phyloP scores from a whole-genome alignment of 257 asterid genomes.

The Anisodus tanguticus region DNA sequence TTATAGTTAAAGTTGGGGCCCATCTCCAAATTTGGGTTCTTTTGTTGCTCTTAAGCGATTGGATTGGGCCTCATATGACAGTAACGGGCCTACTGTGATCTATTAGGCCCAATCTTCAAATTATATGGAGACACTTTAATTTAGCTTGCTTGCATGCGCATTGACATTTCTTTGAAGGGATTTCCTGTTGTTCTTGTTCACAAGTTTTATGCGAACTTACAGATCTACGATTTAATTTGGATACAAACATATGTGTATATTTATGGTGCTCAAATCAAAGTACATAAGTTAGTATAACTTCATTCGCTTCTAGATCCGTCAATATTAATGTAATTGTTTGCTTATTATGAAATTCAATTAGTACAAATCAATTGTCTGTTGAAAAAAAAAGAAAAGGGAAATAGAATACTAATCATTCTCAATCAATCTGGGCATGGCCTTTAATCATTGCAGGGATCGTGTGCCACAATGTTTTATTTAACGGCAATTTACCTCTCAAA shows the following conservation, averaged over 20 bases:
- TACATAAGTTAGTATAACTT: too few relatives aligned
- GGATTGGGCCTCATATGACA: neutral
- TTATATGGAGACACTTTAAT: neutral
- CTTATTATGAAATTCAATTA: too few relatives aligned
- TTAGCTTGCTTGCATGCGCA: neutral
- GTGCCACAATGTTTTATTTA: neutral
- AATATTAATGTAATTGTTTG: too few relatives aligned
- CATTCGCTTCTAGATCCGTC: too few relatives aligned
- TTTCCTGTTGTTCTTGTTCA: neutral
- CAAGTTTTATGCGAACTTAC: too few relatives aligned
- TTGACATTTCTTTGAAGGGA: neutral
- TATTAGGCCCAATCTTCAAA: neutral
- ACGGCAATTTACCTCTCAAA: neutral
- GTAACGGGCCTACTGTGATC: neutral
- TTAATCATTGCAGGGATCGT: too few relatives aligned
- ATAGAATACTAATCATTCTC: neutral
- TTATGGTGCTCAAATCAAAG: too few relatives aligned
- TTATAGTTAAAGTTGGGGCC: constrained; percentile 1
- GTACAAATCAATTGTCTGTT: too few relatives aligned
- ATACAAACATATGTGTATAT: too few relatives aligned
- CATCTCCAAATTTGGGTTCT: neutral
- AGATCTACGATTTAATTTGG: too few relatives aligned
- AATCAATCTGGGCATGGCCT: neutral
- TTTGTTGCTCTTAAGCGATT: neutral
- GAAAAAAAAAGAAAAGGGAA: too few relatives aligned